Conservation (phyloP, 441 rosid species). For the Aleurites moluccanus region DNA sequence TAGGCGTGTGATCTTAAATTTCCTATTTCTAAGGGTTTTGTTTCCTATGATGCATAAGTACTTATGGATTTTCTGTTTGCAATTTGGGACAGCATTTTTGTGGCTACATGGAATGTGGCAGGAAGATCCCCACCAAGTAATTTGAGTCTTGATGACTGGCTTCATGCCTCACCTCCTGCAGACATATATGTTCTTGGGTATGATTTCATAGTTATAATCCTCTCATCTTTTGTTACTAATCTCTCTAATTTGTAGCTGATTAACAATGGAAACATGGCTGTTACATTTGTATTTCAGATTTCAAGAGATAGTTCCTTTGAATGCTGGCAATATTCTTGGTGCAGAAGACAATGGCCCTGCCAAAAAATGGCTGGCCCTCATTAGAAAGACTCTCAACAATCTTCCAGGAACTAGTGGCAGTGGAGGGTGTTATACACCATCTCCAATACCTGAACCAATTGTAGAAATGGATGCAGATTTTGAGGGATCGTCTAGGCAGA, state of each 20-base stretch:
- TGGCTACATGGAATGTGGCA: conserved; percentile 93
- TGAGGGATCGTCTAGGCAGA: conserved; percentile 83
- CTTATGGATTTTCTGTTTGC: conserved; percentile 22
- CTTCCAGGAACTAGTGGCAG: conserved; percentile 83
- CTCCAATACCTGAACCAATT: conserved; percentile 91
- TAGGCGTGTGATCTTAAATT: conserved; percentile 43
- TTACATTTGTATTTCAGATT: conserved; percentile 46
- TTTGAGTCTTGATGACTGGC: conserved; percentile 90
- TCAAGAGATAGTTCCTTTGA: conserved; percentile 97
- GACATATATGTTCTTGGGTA: conserved; percentile 98
- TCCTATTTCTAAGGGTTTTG: neutral
- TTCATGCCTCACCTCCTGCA: conserved; percentile 88
- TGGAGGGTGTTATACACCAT: conserved; percentile 65
- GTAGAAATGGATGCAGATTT: conserved; percentile 92
- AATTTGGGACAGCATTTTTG: conserved; percentile 68
- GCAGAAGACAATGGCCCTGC: conserved; percentile 99
- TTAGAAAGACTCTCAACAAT: conserved; percentile 79
- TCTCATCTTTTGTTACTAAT: conserved; percentile 3
- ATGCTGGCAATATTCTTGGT: conserved; percentile 94
- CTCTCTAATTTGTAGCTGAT: neutral
- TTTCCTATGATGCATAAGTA: conserved; percentile 11
- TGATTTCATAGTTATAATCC: conserved; percentile 14
- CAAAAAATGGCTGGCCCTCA: conserved; percentile 86
- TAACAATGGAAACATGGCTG: conserved; percentile 17
- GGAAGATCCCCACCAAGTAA: conserved; percentile 88